Evolutionary conservation across 805 yeast genomes (phyloP).

Genomic region (Wickerhamia fluorescens): DNA sequence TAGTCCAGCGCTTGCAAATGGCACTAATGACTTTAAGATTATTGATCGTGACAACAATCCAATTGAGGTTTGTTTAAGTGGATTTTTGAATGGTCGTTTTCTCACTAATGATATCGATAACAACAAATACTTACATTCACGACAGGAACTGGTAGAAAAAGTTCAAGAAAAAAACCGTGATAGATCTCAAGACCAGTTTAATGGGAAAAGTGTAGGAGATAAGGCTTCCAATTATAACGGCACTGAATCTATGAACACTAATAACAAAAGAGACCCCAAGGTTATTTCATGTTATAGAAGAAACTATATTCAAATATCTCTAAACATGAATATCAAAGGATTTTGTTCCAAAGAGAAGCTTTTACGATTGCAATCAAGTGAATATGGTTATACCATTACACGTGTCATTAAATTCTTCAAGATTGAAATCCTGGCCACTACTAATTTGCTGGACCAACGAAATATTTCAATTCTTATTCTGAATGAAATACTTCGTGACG

Average conservation of each 20-base stretch:
- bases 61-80: slow-evolving; percentile 20
- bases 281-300: slow-evolving; percentile 42
- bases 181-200: background rate
- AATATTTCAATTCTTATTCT: slow-evolving; percentile 26
- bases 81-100: slow-evolving; percentile 38
- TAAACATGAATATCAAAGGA: slow-evolving; percentile 23
- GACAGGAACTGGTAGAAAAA: background rate
- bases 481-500: slow-evolving; percentile 7
- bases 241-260: slow-evolving; percentile 1
- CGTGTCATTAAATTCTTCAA: slow-evolving; percentile 31
- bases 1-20: slow-evolving; percentile 5
- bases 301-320: slow-evolving; percentile 31
- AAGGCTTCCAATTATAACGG: background rate
- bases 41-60: slow-evolving; percentile 24
- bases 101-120: slow-evolving; percentile 35
- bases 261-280: slow-evolving; percentile 18
- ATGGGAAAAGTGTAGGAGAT: slow-evolving; percentile 3
- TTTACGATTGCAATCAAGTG: slow-evolving; percentile 25
- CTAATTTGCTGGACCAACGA: slow-evolving; percentile 22
- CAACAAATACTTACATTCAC: slow-evolving; percentile 18
- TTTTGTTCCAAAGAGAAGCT: slow-evolving; percentile 18
- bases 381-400: slow-evolving; percentile 31
- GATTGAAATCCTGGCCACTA: slow-evolving; percentile 30
- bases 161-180: slow-evolving; percentile 1
- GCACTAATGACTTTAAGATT: slow-evolving; percentile 13